Base-by-base conservation (phyloP, 1,284 basidiomycete species). In the Cutaneotrichosporon sp. region DNA sequence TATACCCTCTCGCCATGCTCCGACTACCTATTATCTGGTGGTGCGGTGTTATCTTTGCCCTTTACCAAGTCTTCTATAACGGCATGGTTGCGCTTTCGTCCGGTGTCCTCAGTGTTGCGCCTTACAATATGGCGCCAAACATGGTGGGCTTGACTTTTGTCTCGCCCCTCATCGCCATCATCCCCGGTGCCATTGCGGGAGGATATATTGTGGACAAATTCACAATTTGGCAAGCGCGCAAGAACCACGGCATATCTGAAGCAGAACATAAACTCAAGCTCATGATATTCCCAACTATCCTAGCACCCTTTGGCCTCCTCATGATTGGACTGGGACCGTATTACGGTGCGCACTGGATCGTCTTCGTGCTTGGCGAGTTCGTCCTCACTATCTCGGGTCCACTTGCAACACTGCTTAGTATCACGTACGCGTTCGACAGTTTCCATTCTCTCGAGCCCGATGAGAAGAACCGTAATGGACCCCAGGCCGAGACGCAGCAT, bases 291-390 rank as follows among this genome's bases (percentile, higher is more conserved):
- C 67, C 67, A 8, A 63, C 57, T 0, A 53, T 66, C 34, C 60
- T 65, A 9, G 64, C 63, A 26, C 62, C 68, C 11, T 36, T 66
- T 21, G 70, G 69, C 0, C 60, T 70, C 18, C 61, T 72, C 49
- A 70, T 72, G 69, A 70, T 72, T 58, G 67, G 69, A 13, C 63
- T 72, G 13, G 66, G 67, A 18, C 62, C 68, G 13, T 66, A 63
- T 38, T 72, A 68, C 49, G 49, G 62, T 13, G 65, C 64, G n/a
- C 69, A 70, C 58, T 69, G 69, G 69, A 69, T 70, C 57, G 70
- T 60, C 49, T 72, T 69, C 46, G 67, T 72, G 53, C 53, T 67
- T 3, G 70, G 70, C 18, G 60, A 61, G 46, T 67, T 66, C 14
- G 56, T 70, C n/a, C 62, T 69, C 53, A 71, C 66, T 13, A 42